A percentile compares a stretch with the other conserved stretches of the same genome.
Evolutionary conservation across 179 eudicot species (phyloP).

Genomic region (Camellia oleifera): DNA sequence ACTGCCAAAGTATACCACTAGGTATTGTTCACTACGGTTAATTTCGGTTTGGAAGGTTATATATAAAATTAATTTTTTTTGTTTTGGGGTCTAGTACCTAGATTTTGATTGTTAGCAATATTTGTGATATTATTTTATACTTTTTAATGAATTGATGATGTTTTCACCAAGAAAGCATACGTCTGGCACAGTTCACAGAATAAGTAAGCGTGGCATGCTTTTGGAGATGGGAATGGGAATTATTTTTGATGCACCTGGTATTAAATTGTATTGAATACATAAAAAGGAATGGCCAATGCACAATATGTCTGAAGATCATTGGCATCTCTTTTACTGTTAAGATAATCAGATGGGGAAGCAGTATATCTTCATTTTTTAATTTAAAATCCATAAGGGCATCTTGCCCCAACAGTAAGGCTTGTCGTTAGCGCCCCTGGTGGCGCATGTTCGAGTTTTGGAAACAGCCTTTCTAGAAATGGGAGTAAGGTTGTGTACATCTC

Average conservation of each 20-base stretch:
- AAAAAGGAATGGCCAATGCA: not conserved
- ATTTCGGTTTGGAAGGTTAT: not conserved
- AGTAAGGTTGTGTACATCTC: no score
- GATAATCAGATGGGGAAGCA: not conserved
- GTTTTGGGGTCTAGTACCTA: not conserved
- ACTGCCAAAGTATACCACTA: conserved; percentile 68
- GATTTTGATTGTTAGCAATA: not conserved
- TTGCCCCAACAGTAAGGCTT: no score
- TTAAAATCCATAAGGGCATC: no score
- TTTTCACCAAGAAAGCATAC: not conserved
- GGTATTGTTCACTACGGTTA: conserved; percentile 34
- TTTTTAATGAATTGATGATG: conserved; percentile 4
- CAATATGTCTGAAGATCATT: not conserved
- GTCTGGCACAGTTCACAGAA: not conserved
- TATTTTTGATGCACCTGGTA: conserved; percentile 1
- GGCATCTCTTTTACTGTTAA: not conserved
- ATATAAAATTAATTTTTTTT: not conserved
- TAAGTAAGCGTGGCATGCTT: not conserved
- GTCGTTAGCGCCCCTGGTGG: no score
- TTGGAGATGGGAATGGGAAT: not conserved
- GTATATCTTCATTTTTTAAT: no score
- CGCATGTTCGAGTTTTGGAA: no score
- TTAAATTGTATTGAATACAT: not conserved
- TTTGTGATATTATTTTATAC: not conserved
- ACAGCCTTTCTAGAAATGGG: no score